Evolutionary conservation across 257 asterid genomes (phyloP), one percentile per base, ranked within the genome.

Genomic region (Thymus quinquecostatus): DNA sequence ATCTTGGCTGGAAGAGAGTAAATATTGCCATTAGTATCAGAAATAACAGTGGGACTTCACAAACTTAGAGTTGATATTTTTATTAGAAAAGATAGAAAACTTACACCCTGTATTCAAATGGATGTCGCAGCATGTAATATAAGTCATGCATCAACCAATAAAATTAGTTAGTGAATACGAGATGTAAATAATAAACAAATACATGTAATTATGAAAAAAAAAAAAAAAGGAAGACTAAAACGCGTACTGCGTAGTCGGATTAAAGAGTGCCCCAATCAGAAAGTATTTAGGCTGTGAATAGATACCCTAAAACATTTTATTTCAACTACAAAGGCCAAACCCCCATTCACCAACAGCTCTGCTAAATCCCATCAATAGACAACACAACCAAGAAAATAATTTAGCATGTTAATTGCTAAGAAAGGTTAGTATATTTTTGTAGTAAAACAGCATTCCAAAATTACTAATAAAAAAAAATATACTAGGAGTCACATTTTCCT

Each of bases 1-100:
- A 94, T 70, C 79, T 12, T 63, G 99, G 99, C 99, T 94, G 93
- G 61, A 69, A 14, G 67, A 61, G 43, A 33, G 65, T 10, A 57
- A 59, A 60, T 21, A 1, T 50, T 44, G 30, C 71, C 75, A 69
- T 76, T 64, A 75, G 67, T 69, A 51, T 58, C 53, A 53, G 11
- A 43, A 33, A 38, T 29, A 61, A 28, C 29, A 65, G 38, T 27
- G 3, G 47, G 50, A 14, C n/a, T 9, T 29, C 53, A 41, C 68
- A 51, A 76, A 70, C 38, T 6, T 28, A 58, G 54, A 75, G 68
- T 8, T 4, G 41, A 69, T 34, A 75, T 44, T 38, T 51, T 65
- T 33, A 58, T 32, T 8, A 53, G 55, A 50, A 69, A 69, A 69
- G 54, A 34, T 58, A 47, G 21, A 63, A 48, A 71, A 84, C 88